Evolutionary conservation across 1,284 basidiomycete species (phyloP).

Genomic region (Moesziomyces parantarcticus): DNA sequence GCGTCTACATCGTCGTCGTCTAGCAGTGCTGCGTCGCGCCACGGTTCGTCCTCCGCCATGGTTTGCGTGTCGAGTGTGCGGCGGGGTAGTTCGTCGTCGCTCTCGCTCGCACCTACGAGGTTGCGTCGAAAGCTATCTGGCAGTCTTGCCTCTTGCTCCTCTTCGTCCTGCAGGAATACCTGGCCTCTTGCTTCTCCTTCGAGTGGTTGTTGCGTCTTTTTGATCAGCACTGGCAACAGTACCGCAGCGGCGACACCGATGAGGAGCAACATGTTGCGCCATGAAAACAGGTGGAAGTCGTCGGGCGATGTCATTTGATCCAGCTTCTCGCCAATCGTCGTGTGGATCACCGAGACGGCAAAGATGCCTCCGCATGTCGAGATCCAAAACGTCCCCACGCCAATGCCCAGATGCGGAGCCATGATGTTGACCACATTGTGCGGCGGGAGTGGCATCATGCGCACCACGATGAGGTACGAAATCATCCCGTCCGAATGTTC

Average conservation of each 20-base stretch:
- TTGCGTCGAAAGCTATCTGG: constrained; percentile 31
- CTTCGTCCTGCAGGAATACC: constrained; percentile 27
- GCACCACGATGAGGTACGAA: constrained; percentile 84
- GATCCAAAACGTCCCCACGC: constrained; percentile 85
- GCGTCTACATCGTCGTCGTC: constrained; percentile 11
- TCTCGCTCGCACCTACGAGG: constrained; percentile 4
- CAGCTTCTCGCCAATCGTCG: constrained; percentile 86
- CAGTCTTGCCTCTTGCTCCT: constrained; percentile 22
- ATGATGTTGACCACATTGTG: constrained; percentile 85
- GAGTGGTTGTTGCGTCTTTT: constrained; percentile 10
- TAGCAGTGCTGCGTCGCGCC: too few relatives aligned
- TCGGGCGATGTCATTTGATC: constrained; percentile 93
- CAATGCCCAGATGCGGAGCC: constrained; percentile 91
- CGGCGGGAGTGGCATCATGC: constrained; percentile 87
- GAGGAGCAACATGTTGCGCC: constrained; percentile 84
- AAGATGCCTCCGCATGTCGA: constrained; percentile 91
- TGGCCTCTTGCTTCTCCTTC: constrained; percentile 26
- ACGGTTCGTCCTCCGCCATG: neutral
- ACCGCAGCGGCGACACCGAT: constrained; percentile 87
- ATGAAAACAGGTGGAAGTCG: constrained; percentile 91
- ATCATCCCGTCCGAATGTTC: constrained; percentile 82
- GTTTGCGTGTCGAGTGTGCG: constrained; percentile 16
- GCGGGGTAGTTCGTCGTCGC: constrained; percentile 35
- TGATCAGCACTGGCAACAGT: constrained; percentile 79
- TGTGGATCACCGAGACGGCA: constrained; percentile 92